Percentiles rank a stretch among this genome's conserved stretches.
phyloP scores from a whole-genome alignment of 2,329 filamentous ascomycete species.

The Fusarium sp. region DNA sequence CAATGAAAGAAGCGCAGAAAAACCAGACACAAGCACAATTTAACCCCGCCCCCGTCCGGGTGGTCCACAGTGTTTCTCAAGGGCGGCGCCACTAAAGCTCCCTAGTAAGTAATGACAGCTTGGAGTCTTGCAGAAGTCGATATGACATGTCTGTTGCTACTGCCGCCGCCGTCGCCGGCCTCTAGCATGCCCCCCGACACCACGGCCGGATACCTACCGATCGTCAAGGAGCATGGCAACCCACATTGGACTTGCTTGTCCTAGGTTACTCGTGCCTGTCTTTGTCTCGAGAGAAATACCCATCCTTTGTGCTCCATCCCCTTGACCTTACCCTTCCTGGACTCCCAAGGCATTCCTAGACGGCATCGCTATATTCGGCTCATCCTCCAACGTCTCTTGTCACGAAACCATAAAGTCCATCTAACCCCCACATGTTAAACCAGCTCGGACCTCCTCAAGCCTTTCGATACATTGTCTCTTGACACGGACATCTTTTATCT shows the following conservation, averaged over 20 bases:
- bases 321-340: conserved; percentile 38
- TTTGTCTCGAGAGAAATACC: conserved; percentile 29
- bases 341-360: conserved; percentile 29
- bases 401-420: conserved; percentile 49
- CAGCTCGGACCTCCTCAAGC: conserved; percentile 23
- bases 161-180: conserved; percentile 32
- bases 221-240: conserved; percentile 39
- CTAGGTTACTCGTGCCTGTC: conserved; percentile 29
- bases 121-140: conserved; percentile 45
- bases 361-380: conserved; percentile 25
- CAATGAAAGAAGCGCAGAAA: background rate
- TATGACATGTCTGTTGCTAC: conserved; percentile 49
- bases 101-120: conserved; percentile 39
- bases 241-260: conserved; percentile 37
- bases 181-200: conserved; percentile 39
- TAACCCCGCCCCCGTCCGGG: conserved; percentile 35
- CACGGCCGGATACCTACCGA: conserved; percentile 41
- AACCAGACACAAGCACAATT: conserved; percentile 13
- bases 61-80: conserved; percentile 36
- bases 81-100: conserved; percentile 39
- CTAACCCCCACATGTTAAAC: conserved; percentile 42
- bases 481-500: conserved; percentile 10
- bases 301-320: conserved; percentile 32
- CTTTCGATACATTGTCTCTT: conserved; percentile 26
- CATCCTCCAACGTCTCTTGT: conserved; percentile 15